Percentiles rank a stretch among this genome's conserved stretches.
These are phyloP conservation scores for Luvunga scandens DNA, from an alignment of 345 rosid genomes.

Conservation along the genomic window DNA sequence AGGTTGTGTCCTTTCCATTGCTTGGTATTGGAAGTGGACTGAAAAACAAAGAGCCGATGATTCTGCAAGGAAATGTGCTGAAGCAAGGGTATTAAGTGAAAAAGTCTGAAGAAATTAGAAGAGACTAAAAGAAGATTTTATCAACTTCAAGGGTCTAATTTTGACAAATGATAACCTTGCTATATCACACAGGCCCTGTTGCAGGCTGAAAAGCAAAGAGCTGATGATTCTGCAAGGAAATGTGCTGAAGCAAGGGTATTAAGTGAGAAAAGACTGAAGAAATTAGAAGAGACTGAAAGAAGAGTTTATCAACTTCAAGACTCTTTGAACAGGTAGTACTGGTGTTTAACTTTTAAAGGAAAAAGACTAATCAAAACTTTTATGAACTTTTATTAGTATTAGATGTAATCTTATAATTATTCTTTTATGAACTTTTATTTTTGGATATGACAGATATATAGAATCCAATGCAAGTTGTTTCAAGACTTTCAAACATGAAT, in stretches of 20 bases:
- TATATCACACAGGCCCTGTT: slow-evolving; percentile 45
- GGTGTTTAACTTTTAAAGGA: slow-evolving; percentile 9
- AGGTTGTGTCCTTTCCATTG: not conserved
- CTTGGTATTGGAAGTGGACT: slow-evolving; percentile 4
- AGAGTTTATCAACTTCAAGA: slow-evolving; percentile 74
- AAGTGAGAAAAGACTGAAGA: slow-evolving; percentile 63
- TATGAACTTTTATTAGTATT: not conserved
- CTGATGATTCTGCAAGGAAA: slow-evolving; percentile 65
- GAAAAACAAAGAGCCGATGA: slow-evolving; percentile 82
- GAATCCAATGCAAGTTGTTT: not conserved
- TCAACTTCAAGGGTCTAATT: slow-evolving; percentile 47
- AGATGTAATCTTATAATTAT: not conserved
- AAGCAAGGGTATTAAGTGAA: slow-evolving; percentile 65
- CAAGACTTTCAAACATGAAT: slow-evolving; percentile 1
- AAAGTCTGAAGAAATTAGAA: slow-evolving; percentile 61
- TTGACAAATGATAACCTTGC: not conserved
- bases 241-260: slow-evolving; percentile 56
- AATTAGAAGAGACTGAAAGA: slow-evolving; percentile 72
- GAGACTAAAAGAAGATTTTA: slow-evolving; percentile 73
- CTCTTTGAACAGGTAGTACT: slow-evolving; percentile 75
- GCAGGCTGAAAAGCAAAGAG: slow-evolving; percentile 67
- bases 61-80: slow-evolving; percentile 56
- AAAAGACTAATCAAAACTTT: not conserved
- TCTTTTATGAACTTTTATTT: not conserved
- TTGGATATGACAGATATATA: no score